Conservation (phyloP, 371 early-diverging fungal species). For the Apophysomyces ossiformis region DNA sequence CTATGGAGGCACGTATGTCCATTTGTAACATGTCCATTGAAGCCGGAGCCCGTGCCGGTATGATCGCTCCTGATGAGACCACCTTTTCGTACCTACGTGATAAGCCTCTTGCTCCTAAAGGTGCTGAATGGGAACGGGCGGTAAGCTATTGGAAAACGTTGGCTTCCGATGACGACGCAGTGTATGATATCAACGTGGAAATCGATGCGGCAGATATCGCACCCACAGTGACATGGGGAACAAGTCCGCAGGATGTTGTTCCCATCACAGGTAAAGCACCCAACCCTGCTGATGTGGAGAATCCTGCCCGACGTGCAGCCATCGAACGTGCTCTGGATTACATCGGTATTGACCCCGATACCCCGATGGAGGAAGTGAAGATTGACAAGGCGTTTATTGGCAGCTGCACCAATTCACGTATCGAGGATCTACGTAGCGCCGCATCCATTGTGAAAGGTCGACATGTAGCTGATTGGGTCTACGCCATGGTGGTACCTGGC, state of each 20-base stretch:
- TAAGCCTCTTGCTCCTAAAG: slow-evolving; percentile 68
- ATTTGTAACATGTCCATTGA: slow-evolving; percentile 80
- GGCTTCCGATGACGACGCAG: slow-evolving; percentile 61
- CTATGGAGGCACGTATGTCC: slow-evolving; percentile 75
- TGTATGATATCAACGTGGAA: slow-evolving; percentile 62
- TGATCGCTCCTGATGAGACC: slow-evolving; percentile 73
- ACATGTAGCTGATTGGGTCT: slow-evolving; percentile 62
- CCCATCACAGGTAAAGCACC: slow-evolving; percentile 64
- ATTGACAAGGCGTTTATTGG: slow-evolving; percentile 75
- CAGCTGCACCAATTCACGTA: slow-evolving; percentile 77
- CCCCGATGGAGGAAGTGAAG: slow-evolving; percentile 59
- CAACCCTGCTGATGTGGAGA: slow-evolving; percentile 50
- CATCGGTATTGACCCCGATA: slow-evolving; percentile 70
- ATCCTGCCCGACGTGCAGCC: slow-evolving; percentile 52
- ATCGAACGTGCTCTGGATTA: slow-evolving; percentile 65
- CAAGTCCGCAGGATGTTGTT: slow-evolving; percentile 70
- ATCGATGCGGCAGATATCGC: slow-evolving; percentile 63
- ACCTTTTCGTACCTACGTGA: slow-evolving; percentile 68
- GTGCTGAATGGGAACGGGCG: slow-evolving; percentile 65
- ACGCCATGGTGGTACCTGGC: slow-evolving; percentile 76
- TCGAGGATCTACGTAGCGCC: slow-evolving; percentile 72
- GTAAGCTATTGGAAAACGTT: slow-evolving; percentile 69
- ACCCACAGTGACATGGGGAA: slow-evolving; percentile 75
- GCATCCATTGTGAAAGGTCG: slow-evolving; percentile 68
- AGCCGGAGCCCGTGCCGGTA: slow-evolving; percentile 75